Base-by-base conservation (phyloP, 768 basidiomycete species). In the Hygrocybe coccinea region DNA sequence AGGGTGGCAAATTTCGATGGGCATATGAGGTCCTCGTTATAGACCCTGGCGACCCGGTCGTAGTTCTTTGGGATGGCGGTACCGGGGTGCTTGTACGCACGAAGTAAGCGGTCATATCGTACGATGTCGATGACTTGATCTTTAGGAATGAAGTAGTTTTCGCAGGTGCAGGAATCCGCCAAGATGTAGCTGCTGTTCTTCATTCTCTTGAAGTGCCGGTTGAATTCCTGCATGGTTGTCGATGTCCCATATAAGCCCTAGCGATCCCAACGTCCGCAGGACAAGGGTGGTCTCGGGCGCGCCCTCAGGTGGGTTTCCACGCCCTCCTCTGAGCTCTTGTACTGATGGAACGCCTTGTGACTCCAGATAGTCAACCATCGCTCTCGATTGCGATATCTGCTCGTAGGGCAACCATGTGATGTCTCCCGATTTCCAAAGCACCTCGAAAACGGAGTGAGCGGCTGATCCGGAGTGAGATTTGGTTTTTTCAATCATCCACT, bases 351-450 rank as follows among this genome's bases (percentile, higher is more conserved):
- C 38, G 15, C 35, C 54, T 5, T 38, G 46, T 8, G 47, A 11
- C 19, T 55, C 54, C 10, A 55, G 33, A 38, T 55, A 55, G 34
- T 33, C 24, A 3, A 3, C 15, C 2, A 55, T 17, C 6, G 47
- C 34, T 22, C 14, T 9, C 15, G 56, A 35, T 24, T 60, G 25
- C 38, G 35, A 35, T 0, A 68, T 59, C n/a, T 65, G 48, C 11
- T 47, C n/a, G 33, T 67, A 68, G 1, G 67, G 67, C 11, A 72
- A 38, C 74, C 74, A 76, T 1, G 71, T 69, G 2, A 25, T 12
- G 46, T 76, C 73, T 0, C 73, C 72, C 1, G 67, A 58, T 37
- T 64, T 69, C 68, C 71, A 76, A n/a, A 57, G 5, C 2, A 72
- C 64, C 51, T 72, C 60, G 55, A 75, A 74, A 1, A 67, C 14